A percentile compares a stretch with the other conserved stretches of the same genome.
phyloP scores from a whole-genome alignment of 2,329 filamentous ascomycete genomes.

The Microdochium trichocladiopsis region DNA sequence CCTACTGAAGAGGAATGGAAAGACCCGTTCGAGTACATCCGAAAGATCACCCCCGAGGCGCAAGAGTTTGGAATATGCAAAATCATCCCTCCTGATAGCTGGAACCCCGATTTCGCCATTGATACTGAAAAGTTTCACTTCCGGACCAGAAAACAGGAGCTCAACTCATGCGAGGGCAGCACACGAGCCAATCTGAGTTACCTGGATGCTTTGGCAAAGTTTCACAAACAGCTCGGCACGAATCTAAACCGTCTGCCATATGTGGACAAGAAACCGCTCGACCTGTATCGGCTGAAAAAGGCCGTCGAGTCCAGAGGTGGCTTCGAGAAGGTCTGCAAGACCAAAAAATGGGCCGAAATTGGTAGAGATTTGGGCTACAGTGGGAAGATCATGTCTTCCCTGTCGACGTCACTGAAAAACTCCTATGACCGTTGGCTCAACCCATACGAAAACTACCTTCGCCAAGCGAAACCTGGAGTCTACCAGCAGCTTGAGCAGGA shows the following conservation, averaged over 20 bases:
- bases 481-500: constrained; percentile 92
- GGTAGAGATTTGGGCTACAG: constrained; percentile 94
- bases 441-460: constrained; percentile 92
- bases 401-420: constrained; percentile 96
- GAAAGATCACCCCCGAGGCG: constrained; percentile 83
- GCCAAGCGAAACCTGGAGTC: constrained; percentile 87
- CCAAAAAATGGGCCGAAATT: constrained; percentile 99
- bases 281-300: constrained; percentile 93
- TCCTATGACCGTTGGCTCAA: constrained; percentile 96
- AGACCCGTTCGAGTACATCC: constrained; percentile 89
- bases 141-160: constrained; percentile 87
- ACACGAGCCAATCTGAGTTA: constrained; percentile 95
- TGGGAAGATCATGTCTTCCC: constrained; percentile 98
- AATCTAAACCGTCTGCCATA: constrained; percentile 92
- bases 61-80: constrained; percentile 88
- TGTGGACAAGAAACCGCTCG: constrained; percentile 94
- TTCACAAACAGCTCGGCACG: constrained; percentile 92
- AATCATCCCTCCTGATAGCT: constrained; percentile 86
- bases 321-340: constrained; percentile 93
- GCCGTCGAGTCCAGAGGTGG: constrained; percentile 91
- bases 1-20: constrained; percentile 92
- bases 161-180: constrained; percentile 97
- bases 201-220: constrained; percentile 89
- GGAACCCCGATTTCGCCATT: constrained; percentile 93
- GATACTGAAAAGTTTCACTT: constrained; percentile 99